These are phyloP conservation scores for Scleroderma citrinum DNA, from an alignment of 768 basidiomycete genomes.

Conservation along the genomic window DNA sequence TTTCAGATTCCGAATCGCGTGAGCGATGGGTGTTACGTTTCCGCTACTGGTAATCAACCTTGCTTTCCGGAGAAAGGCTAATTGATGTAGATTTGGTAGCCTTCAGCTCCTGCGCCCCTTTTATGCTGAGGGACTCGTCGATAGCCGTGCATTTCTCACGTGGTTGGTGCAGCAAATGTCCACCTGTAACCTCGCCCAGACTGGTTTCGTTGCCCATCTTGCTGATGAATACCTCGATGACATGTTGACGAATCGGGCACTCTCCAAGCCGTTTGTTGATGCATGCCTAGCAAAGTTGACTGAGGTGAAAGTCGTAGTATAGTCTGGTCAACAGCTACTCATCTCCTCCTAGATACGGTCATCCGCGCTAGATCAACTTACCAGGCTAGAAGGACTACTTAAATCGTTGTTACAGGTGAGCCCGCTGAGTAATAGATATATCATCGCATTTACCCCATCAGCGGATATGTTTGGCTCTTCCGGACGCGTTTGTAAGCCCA, in stretches of 20 bases:
- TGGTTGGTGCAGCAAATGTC: conserved; percentile 78
- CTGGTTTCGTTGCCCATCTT: conserved; percentile 68
- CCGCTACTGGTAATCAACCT: conserved; percentile 55
- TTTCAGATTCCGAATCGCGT: conserved; percentile 64
- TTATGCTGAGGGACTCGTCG: conserved; percentile 76
- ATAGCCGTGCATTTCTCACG: conserved; percentile 66
- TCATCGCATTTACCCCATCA: conserved; percentile 22
- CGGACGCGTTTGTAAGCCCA: conserved; percentile 73
- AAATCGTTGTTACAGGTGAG: conserved; percentile 58
- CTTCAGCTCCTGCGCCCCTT: conserved; percentile 68
- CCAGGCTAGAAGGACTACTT: conserved; percentile 47
- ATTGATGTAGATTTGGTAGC: conserved; percentile 31
- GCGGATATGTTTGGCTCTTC: conserved; percentile 64
- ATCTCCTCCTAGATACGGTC: conserved; percentile 44
- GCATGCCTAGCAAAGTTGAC: conserved; percentile 59
- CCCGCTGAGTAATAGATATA: background rate
- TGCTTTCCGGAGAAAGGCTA: background rate
- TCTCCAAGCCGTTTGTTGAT: conserved; percentile 67
- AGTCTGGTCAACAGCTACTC: background rate
- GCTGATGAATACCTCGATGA: conserved; percentile 76
- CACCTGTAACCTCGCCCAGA: conserved; percentile 77
- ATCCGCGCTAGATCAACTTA: conserved; percentile 50
- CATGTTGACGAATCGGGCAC: conserved; percentile 58
- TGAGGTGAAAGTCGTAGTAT: conserved; percentile 41
- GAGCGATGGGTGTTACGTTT: conserved; percentile 78